Conservation (phyloP, 192 early-diverging fungal species). For the Coemansia sp. region DNA sequence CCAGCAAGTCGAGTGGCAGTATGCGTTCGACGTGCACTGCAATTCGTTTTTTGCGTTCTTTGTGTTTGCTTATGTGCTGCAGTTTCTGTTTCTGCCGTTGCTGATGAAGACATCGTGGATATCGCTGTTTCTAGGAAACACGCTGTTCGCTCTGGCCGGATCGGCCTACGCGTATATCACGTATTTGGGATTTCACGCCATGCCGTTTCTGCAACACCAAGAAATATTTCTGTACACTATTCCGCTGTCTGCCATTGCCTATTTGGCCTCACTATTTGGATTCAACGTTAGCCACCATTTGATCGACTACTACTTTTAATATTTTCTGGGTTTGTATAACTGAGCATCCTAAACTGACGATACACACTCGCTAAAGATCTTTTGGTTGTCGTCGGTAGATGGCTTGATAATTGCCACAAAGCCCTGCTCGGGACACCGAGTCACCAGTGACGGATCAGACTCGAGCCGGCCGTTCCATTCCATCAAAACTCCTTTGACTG, state of each 20-base stretch:
- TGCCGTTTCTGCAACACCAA: constrained; percentile 90
- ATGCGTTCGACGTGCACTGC: constrained; percentile 96
- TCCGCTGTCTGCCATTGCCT: constrained; percentile 62
- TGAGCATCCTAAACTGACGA: not conserved
- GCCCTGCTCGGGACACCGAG: constrained; percentile 8
- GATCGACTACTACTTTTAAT: constrained; percentile 72
- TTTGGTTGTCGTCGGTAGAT: constrained; percentile 21
- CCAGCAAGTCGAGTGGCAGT: constrained; percentile 93
- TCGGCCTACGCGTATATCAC: constrained; percentile 86
- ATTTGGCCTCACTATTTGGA: constrained; percentile 65
- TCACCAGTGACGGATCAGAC: constrained; percentile 18
- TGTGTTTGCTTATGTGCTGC: constrained; percentile 82
- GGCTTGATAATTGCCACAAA: constrained; percentile 47
- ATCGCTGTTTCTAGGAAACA: constrained; percentile 80
- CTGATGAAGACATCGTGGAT: constrained; percentile 79
- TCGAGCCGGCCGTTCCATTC: constrained; percentile 45
- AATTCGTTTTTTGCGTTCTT: constrained; percentile 93
- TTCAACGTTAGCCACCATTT: constrained; percentile 78
- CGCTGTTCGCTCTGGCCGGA: constrained; percentile 78
- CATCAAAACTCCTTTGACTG: constrained; percentile 37
- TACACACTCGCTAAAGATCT: constrained; percentile 37
- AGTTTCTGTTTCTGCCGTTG: constrained; percentile 89
- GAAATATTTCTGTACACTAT: constrained; percentile 89
- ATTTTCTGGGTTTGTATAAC: not conserved
- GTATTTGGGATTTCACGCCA: constrained; percentile 91